A percentile compares a stretch with the other conserved stretches of the same genome.
Conservation (phyloP, 164 flowering plant species). For the Dillenia suffruticosa region DNA sequence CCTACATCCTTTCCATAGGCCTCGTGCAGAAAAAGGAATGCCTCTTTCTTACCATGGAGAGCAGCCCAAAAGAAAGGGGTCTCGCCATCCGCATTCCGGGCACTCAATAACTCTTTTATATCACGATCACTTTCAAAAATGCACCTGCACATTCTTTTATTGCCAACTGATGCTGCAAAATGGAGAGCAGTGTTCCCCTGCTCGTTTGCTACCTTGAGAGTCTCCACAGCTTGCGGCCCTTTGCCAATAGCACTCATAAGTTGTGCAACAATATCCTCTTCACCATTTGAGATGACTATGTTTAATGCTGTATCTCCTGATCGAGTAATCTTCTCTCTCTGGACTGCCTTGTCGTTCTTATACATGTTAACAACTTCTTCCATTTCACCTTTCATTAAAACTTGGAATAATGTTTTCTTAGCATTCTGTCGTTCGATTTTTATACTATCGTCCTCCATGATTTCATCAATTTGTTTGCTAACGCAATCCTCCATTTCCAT, state of each 20-base stretch:
- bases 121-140: neutral
- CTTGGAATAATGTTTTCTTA: conserved; percentile 1
- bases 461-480: no score
- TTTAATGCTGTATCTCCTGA: conserved; percentile 32
- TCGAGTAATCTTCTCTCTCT: conserved; percentile 10
- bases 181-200: conserved; percentile 22
- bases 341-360: neutral
- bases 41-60: conserved; percentile 9
- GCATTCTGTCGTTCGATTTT: neutral
- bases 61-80: conserved; percentile 23
- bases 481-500: no score
- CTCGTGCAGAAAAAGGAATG: conserved; percentile 5
- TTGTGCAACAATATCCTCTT: neutral
- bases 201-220: neutral
- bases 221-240: neutral
- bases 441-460: no score
- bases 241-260: neutral
- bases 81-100: conserved; percentile 11
- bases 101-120: conserved; percentile 2
- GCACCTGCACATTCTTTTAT: conserved; percentile 8
- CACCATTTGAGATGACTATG: conserved; percentile 5
- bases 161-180: conserved; percentile 17
- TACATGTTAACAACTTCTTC: conserved; percentile 11
- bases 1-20: neutral
- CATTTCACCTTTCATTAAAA: conserved; percentile 23